Base-by-base conservation (phyloP, 768 basidiomycete species). In the Tremella yokohamensis region DNA sequence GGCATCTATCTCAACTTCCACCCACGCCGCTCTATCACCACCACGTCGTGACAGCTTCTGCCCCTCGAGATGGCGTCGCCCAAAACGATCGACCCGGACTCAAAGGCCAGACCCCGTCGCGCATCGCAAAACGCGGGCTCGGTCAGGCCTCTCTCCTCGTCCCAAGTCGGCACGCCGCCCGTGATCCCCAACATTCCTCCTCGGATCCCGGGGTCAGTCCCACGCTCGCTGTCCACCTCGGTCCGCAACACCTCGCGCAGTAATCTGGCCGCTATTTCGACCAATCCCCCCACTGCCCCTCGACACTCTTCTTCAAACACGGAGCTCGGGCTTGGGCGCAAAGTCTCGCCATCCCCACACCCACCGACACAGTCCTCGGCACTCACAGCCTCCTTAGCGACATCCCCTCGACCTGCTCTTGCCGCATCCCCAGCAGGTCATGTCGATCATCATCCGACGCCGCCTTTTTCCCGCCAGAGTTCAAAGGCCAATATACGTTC, bases 181-280 rank as follows among this genome's bases (percentile, higher is more conserved):
- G 16, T 24, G 8, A 50, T 50, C 3, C 49, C 20, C 49, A 50
- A 50, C 26, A 50, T 50, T 18, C 49, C 49, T 22, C 49, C 19
- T 22, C 49, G 49, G 6, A n/a, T 45, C 15, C 22, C 42, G n/a
- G 19, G 20, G 8, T 50, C 49, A 16, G 49, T 50, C 19, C 26
- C 49, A 29, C 49, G 49, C 25, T 50, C 49, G 15, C 49, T 50
- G 15, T 50, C 49, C 16, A 45, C 42, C 18, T 45, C 42, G 8
- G n/a, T 45, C 6, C 42, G 42, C 18, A 18, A 22, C 20, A 22
- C 26, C 49, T 50, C 26, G 3, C 49, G 16, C 7, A 50, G n/a
- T 24, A 22, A n/a, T 24, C 8, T 20, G 49, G 19, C 19, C 20
- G 20, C 49, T n/a, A n/a, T n/a, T 3, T 8, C 49, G 6, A 29